Conservation (phyloP, 2,329 filamentous ascomycete species). For the Scedosporium dehoogii region DNA sequence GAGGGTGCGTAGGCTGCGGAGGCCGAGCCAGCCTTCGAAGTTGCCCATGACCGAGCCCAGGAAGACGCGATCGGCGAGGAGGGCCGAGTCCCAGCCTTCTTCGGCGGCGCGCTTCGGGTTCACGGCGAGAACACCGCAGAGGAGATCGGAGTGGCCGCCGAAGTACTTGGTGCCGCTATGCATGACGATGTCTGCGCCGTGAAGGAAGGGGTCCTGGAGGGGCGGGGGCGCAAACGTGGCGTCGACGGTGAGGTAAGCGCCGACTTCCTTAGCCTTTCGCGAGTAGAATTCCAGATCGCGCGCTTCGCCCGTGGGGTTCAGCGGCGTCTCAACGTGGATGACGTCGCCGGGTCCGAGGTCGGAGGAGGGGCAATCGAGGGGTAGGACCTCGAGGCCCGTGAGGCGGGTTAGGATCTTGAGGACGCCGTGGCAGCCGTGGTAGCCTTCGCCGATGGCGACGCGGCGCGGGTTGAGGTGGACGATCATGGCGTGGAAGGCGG, state of each 20-base stretch:
- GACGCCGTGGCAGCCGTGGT: slow-evolving; percentile 90
- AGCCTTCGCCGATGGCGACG: slow-evolving; percentile 74
- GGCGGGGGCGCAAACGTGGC: slow-evolving; percentile 89
- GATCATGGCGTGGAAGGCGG: slow-evolving; percentile 80
- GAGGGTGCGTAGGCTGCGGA: slow-evolving; percentile 75
- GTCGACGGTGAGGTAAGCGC: slow-evolving; percentile 75
- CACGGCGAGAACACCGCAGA: slow-evolving; percentile 74
- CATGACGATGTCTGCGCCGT: slow-evolving; percentile 79
- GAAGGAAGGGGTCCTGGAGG: slow-evolving; percentile 72
- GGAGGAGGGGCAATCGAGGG: slow-evolving; percentile 56
- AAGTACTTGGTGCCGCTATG: slow-evolving; percentile 95
- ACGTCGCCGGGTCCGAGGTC: slow-evolving; percentile 69
- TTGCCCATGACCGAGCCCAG: slow-evolving; percentile 81
- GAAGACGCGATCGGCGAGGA: slow-evolving; percentile 62
- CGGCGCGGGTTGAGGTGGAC: slow-evolving; percentile 75
- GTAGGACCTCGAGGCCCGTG: slow-evolving; percentile 62
- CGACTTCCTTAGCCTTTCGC: slow-evolving; percentile 57
- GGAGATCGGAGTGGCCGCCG: slow-evolving; percentile 87
- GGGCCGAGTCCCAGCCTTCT: slow-evolving; percentile 45
- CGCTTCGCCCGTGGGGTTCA: slow-evolving; percentile 83
- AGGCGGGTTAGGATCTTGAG: slow-evolving; percentile 65
- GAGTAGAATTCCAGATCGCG: slow-evolving; percentile 64
- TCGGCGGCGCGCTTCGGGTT: slow-evolving; percentile 33
- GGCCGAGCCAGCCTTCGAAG: slow-evolving; percentile 84
- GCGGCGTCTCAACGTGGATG: slow-evolving; percentile 83